Conservation (phyloP, 805 yeast species). For the Ogataea wickerhamii region DNA sequence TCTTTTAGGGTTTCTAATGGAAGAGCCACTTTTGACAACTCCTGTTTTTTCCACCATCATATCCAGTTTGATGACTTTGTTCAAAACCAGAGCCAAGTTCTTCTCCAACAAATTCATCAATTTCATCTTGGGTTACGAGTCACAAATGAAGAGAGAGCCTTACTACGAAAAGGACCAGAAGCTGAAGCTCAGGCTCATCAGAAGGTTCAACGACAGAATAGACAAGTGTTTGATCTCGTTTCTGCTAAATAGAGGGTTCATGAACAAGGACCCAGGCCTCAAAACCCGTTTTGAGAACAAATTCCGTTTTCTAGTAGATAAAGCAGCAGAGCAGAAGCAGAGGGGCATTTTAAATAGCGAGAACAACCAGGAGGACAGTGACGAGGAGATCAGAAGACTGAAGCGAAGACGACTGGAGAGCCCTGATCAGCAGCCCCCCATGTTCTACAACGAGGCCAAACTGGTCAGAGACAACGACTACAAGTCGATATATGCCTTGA, state of each 20-base stretch:
- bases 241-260: slow-evolving; percentile 32
- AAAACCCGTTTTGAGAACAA: slow-evolving; percentile 33
- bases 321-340: slow-evolving; percentile 26
- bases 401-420: slow-evolving; percentile 22
- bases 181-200: slow-evolving; percentile 29
- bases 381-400: slow-evolving; percentile 22
- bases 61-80: slow-evolving; percentile 57
- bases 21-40: slow-evolving; percentile 51
- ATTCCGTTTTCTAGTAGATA: slow-evolving; percentile 29
- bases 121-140: slow-evolving; percentile 58
- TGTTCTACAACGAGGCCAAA: slow-evolving; percentile 30
- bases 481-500: slow-evolving; percentile 63
- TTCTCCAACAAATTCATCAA: slow-evolving; percentile 52
- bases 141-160: slow-evolving; percentile 52
- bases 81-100: slow-evolving; percentile 63
- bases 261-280: slow-evolving; percentile 29
- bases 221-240: slow-evolving; percentile 33
- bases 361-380: slow-evolving; percentile 32
- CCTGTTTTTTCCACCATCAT: slow-evolving; percentile 65
- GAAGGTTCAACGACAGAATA: slow-evolving; percentile 35
- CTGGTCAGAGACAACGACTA: slow-evolving; percentile 44
- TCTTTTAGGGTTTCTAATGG: slow-evolving; percentile 52
- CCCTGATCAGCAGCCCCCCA: slow-evolving; percentile 15
- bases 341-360: slow-evolving; percentile 37
- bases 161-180: slow-evolving; percentile 36